phyloP scores from a whole-genome alignment of 2,329 filamentous ascomycete species.

The Graphium sp. region DNA sequence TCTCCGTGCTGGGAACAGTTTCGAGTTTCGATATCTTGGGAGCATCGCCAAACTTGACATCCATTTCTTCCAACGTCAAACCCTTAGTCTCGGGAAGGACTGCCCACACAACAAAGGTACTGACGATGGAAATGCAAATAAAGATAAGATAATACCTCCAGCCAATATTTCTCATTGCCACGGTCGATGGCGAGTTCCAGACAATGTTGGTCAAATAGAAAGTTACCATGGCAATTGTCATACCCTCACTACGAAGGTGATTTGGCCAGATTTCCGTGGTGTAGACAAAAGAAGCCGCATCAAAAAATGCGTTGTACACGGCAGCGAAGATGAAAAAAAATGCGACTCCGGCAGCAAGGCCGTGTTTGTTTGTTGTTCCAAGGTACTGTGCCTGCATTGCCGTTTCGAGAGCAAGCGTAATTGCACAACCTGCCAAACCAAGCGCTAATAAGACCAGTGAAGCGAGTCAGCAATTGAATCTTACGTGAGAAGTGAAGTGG shows the following conservation, averaged over 20 bases:
- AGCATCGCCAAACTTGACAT: not conserved
- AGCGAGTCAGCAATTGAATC: too few relatives aligned
- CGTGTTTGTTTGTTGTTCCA: not conserved
- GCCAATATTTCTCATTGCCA: not conserved
- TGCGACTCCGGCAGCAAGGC: not conserved
- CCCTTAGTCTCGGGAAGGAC: not conserved
- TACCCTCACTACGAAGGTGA: constrained; percentile 1
- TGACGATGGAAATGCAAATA: not conserved
- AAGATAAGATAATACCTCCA: constrained; percentile 1
- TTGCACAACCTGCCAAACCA: not conserved
- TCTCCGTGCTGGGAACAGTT: not conserved
- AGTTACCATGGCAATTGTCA: not conserved
- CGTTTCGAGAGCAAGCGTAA: not conserved
- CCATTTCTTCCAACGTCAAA: not conserved
- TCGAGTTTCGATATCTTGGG: not conserved
- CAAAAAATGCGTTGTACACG: not conserved
- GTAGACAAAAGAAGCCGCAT: constrained; percentile 1
- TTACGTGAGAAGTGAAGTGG: too few relatives aligned
- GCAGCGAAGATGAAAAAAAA: constrained; percentile 1
- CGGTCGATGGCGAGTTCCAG: not conserved
- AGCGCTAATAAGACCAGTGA: too few relatives aligned
- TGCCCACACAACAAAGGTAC: not conserved
- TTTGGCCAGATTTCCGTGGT: constrained; percentile 1
- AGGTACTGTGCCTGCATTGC: constrained; percentile 1
- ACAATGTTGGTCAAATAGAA: not conserved